Base-by-base conservation (phyloP, 2,329 filamentous ascomycete genomes). In the Apiospora saccharicola region DNA sequence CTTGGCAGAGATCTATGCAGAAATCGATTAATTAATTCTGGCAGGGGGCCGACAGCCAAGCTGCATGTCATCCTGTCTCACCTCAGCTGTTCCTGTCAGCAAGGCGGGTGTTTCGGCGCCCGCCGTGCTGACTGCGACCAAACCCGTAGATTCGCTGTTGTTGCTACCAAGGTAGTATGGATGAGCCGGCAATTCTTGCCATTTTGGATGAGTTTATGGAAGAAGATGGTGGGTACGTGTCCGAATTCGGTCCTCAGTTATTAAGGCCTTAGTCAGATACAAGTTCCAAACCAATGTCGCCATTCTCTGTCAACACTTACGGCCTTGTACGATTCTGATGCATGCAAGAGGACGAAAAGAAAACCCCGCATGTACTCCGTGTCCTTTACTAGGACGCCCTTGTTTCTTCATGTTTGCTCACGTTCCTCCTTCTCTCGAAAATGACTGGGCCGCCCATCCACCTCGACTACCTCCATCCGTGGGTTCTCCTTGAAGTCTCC, bases 371-470 rank as follows among this genome's bases (percentile, higher is more conserved):
- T 37, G 53, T 7, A n/a, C 16, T 10, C 22, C 30, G 30, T 22
- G 16, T 37, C 22, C 30, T 22, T 14, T 22, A 7, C 10, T 7
- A 22, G 19, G 53, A 12, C 6, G 2, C 26, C 53, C 30, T 0
- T 37, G 30, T 1, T 7, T n/a, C 10, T n/a, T 37, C 30, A 61
- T 13, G 7, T 4, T 30, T 22, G 30, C 26, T 30, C 26, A 22
- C 19, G 16, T 37, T 37, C 53, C 30, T 12, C 19, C 19, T 37
- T 37, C 14, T 88, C 85, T 1, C 86, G 81, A 75, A 83, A 89
- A 74, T 84, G 84, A 70, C 83, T 86, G 0, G 86, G 85, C 0
- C 81, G 76, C 0, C 81, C 85, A 3, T 85, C 78, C 19, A 85
- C 82, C 46, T 81, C 80, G 1, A 89, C 77, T 0, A 89, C 76